These are phyloP conservation scores for Gossypium gossypioides DNA, from an alignment of 441 rosid genomes.

Conservation along the genomic window DNA sequence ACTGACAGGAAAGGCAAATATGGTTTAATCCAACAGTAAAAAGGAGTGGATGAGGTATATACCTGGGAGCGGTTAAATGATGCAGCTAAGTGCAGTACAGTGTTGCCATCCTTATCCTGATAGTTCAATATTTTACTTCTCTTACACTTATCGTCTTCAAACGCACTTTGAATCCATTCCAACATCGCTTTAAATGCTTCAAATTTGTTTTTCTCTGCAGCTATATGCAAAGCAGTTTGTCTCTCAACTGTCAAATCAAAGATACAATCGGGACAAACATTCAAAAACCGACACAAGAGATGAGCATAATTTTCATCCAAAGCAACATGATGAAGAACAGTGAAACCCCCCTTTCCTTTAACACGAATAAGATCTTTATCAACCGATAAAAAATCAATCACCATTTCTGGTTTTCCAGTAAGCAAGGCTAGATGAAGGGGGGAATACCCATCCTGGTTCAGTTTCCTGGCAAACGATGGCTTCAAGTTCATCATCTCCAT, in stretches of 20 bases:
- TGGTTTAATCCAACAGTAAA: too few species aligned
- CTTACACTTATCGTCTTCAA: neutral
- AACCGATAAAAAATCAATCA: neutral
- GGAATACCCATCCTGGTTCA: too few species aligned
- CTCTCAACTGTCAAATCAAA: neutral
- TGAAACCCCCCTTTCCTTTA: neutral
- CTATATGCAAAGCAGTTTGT: neutral
- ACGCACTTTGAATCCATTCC: neutral
- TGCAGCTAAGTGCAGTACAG: neutral
- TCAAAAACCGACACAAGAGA: neutral
- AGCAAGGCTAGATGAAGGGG: neutral
- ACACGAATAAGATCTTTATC: neutral
- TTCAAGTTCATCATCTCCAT: too few species aligned
- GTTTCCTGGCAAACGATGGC: too few species aligned
- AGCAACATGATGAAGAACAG: neutral
- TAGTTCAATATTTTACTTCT: neutral
- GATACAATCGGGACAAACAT: neutral
- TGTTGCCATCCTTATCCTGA: neutral
- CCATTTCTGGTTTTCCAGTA: neutral
- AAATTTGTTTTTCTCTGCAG: neutral
- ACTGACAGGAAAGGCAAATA: too few species aligned
- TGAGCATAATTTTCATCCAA: neutral
- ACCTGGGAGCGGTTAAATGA: neutral
- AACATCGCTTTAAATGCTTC: neutral
- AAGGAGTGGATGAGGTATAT: neutral